Evolutionary conservation across 257 asterid genomes (phyloP), one percentile per base, ranked within the genome.

Genomic region (Jacaranda copaia): DNA sequence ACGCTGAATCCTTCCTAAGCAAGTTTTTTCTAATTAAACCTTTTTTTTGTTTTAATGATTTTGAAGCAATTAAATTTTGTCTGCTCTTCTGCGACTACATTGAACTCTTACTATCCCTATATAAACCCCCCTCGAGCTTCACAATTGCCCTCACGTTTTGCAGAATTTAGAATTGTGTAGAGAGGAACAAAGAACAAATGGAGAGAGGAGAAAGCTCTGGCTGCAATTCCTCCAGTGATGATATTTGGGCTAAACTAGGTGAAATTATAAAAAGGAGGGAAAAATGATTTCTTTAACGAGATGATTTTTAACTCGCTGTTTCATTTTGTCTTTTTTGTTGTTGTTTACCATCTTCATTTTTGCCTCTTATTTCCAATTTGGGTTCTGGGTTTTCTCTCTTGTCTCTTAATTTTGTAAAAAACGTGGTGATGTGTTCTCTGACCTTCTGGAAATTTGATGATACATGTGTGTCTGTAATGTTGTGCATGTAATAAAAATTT

Each of bases 221-320:
- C 62, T 76, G 94, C 79, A 76, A 75, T 79, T 74, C 84, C 53
- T 70, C 79, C 65, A 72, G 61, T 25, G 81, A 65, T 70, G 87
- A 81, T 61, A 75, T 90, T 73, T 92, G 98, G 98, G 96, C 96
- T 2, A 91, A 88, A 90, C 88, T 93, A 72, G 94, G 98, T 93
- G 32, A 80, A 55, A 52, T 42, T 13, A 15, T 2, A 16, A 38
- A 65, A 39, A 14, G 5, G 8, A 8, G 12, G 35, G 51, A 49
- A 64, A 20, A 45, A 8, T 39, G n/a, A 0, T 76, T 70, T 70
- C 36, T 71, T 72, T 20, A 9, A 19, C 39, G 11, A 39, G 3
- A 60, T 15, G 7, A 11, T 15, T 15, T 49, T 15, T 49, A 67
- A 59, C 39, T 73, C n/a, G 39, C 45, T 8, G 18, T 56, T 36